Percentiles rank a stretch among this genome's conserved stretches.
These are phyloP conservation scores for Ilyonectria destructans DNA, from an alignment of 2,329 filamentous ascomycete species.

Conservation along the genomic window DNA sequence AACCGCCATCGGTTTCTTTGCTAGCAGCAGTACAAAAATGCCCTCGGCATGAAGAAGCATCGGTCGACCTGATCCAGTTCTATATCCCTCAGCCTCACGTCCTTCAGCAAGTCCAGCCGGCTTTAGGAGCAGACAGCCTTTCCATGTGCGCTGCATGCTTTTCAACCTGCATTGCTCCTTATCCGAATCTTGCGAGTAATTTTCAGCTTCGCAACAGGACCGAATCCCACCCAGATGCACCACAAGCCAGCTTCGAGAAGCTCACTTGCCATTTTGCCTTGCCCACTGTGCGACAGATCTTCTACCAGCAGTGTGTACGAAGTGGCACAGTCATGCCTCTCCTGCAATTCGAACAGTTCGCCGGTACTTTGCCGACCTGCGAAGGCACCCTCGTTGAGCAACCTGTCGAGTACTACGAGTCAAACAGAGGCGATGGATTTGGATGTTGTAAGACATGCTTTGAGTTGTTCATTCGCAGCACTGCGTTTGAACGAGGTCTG, in stretches of 20 bases:
- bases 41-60: neutral
- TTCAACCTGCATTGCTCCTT: neutral
- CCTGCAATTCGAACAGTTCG: slow-evolving; percentile 4
- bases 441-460: slow-evolving; percentile 15
- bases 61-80: slow-evolving; percentile 16
- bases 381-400: neutral
- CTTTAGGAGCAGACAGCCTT: neutral
- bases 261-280: slow-evolving; percentile 14
- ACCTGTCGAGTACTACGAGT: neutral
- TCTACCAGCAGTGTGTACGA: slow-evolving; percentile 5
- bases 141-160: slow-evolving; percentile 7
- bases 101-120: slow-evolving; percentile 13
- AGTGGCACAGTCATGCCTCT: slow-evolving; percentile 8
- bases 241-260: slow-evolving; percentile 14
- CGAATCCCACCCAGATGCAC: neutral
- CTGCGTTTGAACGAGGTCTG: slow-evolving; percentile 12
- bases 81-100: slow-evolving; percentile 12
- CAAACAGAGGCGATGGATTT: slow-evolving; percentile 19
- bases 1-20: neutral
- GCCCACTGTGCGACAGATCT: slow-evolving; percentile 3
- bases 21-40: neutral
- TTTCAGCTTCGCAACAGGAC: slow-evolving; percentile 10
- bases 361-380: neutral
- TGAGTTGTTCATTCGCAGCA: slow-evolving; percentile 21
- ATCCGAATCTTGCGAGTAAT: slow-evolving; percentile 7